phyloP scores from a whole-genome alignment of 768 basidiomycete genomes.

The Termitomyces sp. region DNA sequence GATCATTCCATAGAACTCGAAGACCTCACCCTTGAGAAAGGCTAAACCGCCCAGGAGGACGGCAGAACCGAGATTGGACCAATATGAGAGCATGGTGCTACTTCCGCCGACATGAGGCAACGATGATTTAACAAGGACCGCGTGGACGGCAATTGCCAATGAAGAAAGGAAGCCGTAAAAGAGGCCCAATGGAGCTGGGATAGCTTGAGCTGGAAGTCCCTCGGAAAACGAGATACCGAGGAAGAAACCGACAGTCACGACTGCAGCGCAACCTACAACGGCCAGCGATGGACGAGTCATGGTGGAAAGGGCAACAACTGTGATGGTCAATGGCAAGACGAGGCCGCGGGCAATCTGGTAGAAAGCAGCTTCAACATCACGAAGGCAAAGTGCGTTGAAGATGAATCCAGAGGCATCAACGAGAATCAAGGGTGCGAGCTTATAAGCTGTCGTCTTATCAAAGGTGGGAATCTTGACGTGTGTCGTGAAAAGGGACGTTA shows the following conservation, averaged over 20 bases:
- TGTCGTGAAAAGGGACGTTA: slow-evolving; percentile 17
- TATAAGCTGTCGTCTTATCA: slow-evolving; percentile 14
- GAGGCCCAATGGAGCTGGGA: slow-evolving; percentile 52
- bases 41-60: slow-evolving; percentile 54
- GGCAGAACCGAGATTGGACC: slow-evolving; percentile 66
- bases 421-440: slow-evolving; percentile 24
- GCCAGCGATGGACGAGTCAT: slow-evolving; percentile 51
- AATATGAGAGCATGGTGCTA: slow-evolving; percentile 71
- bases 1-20: slow-evolving; percentile 45
- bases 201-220: slow-evolving; percentile 39
- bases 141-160: slow-evolving; percentile 69
- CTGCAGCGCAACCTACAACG: slow-evolving; percentile 58
- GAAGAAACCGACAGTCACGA: slow-evolving; percentile 78
- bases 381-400: slow-evolving; percentile 21
- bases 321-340: slow-evolving; percentile 74
- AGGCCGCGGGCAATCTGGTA: slow-evolving; percentile 80
- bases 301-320: slow-evolving; percentile 59
- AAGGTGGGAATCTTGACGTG: slow-evolving; percentile 22
- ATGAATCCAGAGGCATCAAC: slow-evolving; percentile 33
- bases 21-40: slow-evolving; percentile 61
- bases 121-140: slow-evolving; percentile 75
- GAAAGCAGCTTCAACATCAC: slow-evolving; percentile 68
- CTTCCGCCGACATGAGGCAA: slow-evolving; percentile 65
- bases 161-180: slow-evolving; percentile 66
- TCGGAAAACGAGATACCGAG: slow-evolving; percentile 39